Conservation (phyloP, 768 basidiomycete genomes). For the Xerocomellus chrysenteron region DNA sequence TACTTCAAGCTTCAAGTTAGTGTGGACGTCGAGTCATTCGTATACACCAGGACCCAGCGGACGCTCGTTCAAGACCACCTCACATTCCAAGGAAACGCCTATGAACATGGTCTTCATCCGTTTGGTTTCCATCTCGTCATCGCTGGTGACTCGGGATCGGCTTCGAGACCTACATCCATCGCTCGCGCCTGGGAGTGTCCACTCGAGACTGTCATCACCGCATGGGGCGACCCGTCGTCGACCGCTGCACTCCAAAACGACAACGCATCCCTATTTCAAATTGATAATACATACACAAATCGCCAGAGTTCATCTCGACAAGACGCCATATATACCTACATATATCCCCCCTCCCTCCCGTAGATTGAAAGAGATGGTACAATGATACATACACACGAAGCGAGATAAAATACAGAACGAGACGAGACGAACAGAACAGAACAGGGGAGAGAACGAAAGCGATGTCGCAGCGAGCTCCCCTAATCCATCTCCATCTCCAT, state of each 20-base stretch:
- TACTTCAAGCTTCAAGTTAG: too few relatives aligned
- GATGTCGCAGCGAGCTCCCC: not conserved
- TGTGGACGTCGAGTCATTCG: too few relatives aligned
- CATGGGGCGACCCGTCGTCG: not conserved
- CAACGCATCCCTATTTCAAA: not conserved
- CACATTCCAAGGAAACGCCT: too few relatives aligned
- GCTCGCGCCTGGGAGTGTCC: not conserved
- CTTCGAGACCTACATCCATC: not conserved
- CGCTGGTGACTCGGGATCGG: too few relatives aligned
- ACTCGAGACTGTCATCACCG: not conserved
- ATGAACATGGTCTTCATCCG: too few relatives aligned
- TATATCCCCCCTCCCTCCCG: not conserved
- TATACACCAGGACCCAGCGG: too few relatives aligned
- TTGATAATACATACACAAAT: not conserved
- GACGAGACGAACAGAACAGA: not conserved
- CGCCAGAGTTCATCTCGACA: not conserved
- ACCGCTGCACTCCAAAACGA: not conserved
- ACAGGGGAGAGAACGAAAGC: not conserved
- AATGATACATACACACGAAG: not conserved
- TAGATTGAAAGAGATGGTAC: not conserved
- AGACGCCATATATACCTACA: not conserved
- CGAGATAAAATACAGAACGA: not conserved
- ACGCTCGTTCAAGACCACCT: too few relatives aligned
- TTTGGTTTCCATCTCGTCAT: too few relatives aligned
- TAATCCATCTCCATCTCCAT: conserved; percentile 49